Percentiles rank a stretch among this genome's conserved stretches.
Conservation (phyloP, 345 rosid genomes). For the Anastatica hierochuntica region DNA sequence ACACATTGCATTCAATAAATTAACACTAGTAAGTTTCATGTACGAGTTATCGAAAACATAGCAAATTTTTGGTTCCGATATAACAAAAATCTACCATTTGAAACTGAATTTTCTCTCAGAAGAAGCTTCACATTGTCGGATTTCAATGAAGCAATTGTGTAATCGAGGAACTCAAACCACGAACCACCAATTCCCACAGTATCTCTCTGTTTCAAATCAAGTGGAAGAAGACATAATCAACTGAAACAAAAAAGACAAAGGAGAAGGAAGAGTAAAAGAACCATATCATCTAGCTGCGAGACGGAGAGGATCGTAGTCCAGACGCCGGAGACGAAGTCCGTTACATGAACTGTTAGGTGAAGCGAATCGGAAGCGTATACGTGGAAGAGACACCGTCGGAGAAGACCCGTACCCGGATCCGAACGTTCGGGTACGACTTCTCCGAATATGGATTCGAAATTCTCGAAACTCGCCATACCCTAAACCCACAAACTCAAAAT, state of each 20-base stretch:
- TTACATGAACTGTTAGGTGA: constrained; percentile 43
- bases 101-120: constrained; percentile 28
- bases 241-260: no score
- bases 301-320: constrained; percentile 61
- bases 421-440: constrained; percentile 57
- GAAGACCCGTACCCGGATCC: constrained; percentile 24
- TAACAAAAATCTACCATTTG: constrained; percentile 37
- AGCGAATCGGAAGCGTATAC: constrained; percentile 56
- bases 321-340: constrained; percentile 49
- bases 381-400: constrained; percentile 51
- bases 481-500: no score
- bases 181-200: constrained; percentile 73
- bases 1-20: no score
- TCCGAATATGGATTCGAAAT: constrained; percentile 53
- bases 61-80: no score
- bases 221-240: no score
- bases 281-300: constrained; percentile 78
- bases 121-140: constrained; percentile 71
- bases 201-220: constrained; percentile 53
- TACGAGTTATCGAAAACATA: no score
- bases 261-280: constrained; percentile 19
- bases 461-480: constrained; percentile 34
- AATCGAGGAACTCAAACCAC: constrained; percentile 75
- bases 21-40: no score
- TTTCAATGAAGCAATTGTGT: constrained; percentile 50